Conservation (phyloP, 2,329 filamentous ascomycete species). For the Cladorrhinum sp. region DNA sequence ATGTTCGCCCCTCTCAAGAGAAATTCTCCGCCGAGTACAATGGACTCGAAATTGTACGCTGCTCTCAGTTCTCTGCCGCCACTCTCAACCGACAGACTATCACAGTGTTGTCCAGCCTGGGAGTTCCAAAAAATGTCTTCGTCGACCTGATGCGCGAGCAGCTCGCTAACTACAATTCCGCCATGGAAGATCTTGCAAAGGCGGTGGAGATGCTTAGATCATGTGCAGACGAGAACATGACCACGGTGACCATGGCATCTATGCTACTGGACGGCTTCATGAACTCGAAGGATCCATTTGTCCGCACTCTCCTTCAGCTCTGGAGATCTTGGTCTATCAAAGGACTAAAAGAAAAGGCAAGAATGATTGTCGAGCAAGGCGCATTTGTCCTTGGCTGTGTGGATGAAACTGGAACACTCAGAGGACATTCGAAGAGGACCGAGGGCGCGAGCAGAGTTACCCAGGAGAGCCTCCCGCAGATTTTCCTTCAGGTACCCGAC, state of each 20-base stretch:
- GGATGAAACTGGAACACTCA: conserved; percentile 75
- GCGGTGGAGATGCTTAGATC: conserved; percentile 68
- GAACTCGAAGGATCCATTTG: conserved; percentile 70
- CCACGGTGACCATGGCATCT: conserved; percentile 67
- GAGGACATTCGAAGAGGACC: conserved; percentile 61
- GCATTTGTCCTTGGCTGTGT: conserved; percentile 86
- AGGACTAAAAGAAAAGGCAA: conserved; percentile 86
- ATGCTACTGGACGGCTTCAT: conserved; percentile 83
- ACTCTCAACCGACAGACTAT: conserved; percentile 90
- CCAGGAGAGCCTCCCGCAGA: conserved; percentile 64
- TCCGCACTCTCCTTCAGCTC: conserved; percentile 71
- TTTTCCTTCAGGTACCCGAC: conserved; percentile 79
- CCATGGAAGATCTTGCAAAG: conserved; percentile 61
- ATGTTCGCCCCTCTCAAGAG: conserved; percentile 78
- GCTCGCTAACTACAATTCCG: conserved; percentile 63
- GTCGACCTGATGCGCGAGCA: conserved; percentile 63
- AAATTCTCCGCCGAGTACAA: conserved; percentile 75
- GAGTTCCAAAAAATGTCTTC: conserved; percentile 67
- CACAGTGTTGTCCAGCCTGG: conserved; percentile 73
- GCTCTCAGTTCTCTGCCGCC: conserved; percentile 71
- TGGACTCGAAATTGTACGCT: conserved; percentile 80
- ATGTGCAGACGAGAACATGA: conserved; percentile 82
- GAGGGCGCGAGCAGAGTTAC: conserved; percentile 38
- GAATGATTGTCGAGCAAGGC: conserved; percentile 75
- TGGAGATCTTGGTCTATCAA: conserved; percentile 92